Conservation (phyloP, 306 rosid genomes). For the Lathyrus oleraceus region DNA sequence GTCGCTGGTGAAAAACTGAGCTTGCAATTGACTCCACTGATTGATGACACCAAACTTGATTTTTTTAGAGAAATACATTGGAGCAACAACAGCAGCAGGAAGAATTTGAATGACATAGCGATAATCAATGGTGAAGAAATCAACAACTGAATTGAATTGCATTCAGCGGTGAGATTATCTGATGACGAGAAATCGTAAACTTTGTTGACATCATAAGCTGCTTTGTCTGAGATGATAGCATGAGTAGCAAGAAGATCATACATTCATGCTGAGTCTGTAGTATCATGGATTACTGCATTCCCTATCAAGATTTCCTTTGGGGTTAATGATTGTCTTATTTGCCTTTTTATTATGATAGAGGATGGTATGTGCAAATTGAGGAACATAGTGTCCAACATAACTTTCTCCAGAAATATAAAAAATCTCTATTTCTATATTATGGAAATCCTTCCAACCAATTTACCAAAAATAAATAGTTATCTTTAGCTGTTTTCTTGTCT, state of each 20-base stretch:
- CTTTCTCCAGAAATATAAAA: no score
- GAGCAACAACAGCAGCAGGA: constrained; percentile 98
- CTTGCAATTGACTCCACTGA: no score
- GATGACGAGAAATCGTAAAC: constrained; percentile 46
- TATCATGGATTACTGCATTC: constrained; percentile 49
- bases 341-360: no score
- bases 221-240: constrained; percentile 52
- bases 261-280: constrained; percentile 31
- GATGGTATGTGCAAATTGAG: no score
- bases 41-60: constrained; percentile 97
- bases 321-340: constrained; percentile 62
- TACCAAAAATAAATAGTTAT: constrained; percentile 66
- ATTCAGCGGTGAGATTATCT: not conserved
- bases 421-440: constrained; percentile 63
- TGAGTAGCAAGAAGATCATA: constrained; percentile 43
- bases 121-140: constrained; percentile 92
- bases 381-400: no score
- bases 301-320: constrained; percentile 78
- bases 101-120: constrained; percentile 92
- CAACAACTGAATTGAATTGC: constrained; percentile 41
- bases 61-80: constrained; percentile 92
- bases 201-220: no score
- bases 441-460: constrained; percentile 92
- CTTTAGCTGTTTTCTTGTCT: constrained; percentile 65
- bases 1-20: no score